phyloP scores from a whole-genome alignment of 2,329 filamentous ascomycete genomes.

The Aspergillus flavus region DNA sequence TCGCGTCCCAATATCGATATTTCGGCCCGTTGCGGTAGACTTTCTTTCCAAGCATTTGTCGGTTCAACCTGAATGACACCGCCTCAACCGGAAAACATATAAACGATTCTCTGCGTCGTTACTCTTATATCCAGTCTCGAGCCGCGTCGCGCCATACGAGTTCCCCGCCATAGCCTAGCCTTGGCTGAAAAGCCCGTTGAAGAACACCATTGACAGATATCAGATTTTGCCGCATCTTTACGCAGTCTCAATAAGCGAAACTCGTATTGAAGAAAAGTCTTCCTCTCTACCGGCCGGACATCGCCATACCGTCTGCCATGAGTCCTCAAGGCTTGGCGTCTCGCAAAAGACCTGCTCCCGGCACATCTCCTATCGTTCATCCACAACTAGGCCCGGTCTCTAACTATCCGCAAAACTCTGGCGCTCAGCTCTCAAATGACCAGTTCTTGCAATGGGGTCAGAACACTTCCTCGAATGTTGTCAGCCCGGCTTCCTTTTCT shows the following conservation, averaged over 20 bases:
- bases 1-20: background rate
- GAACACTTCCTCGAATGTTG: slow-evolving; percentile 37
- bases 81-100: background rate
- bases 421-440: slow-evolving; percentile 51
- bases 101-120: background rate
- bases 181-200: background rate
- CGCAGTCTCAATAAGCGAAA: background rate
- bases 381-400: slow-evolving; percentile 56
- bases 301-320: slow-evolving; percentile 31
- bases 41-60: background rate
- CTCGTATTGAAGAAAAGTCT: background rate
- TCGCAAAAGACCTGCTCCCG: slow-evolving; percentile 75
- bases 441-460: slow-evolving; percentile 60
- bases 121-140: background rate
- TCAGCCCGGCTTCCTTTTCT: slow-evolving; percentile 34
- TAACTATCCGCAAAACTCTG: slow-evolving; percentile 48
- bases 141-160: slow-evolving; percentile 3
- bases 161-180: slow-evolving; percentile 1
- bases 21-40: background rate
- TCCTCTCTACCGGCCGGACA: slow-evolving; percentile 13
- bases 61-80: background rate
- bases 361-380: slow-evolving; percentile 65
- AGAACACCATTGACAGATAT: background rate
- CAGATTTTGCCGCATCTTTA: background rate
- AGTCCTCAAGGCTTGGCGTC: slow-evolving; percentile 44